Percentiles rank a stretch among this genome's conserved stretches.
Conservation (phyloP, 495 filamentous ascomycete species). For the Platismatia glauca region DNA sequence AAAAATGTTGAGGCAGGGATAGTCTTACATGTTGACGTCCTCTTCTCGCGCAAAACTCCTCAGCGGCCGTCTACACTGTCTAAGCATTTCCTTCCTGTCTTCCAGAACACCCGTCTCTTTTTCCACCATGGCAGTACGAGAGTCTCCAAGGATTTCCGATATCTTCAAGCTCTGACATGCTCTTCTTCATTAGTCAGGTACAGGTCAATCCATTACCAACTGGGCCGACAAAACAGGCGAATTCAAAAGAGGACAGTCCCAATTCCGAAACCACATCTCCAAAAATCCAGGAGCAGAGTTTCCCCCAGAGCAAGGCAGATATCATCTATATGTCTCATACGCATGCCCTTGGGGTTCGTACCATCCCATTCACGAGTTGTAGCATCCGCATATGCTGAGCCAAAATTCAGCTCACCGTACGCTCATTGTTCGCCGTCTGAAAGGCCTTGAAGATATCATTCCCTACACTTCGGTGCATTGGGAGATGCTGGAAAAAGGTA, state of each 20-base stretch:
- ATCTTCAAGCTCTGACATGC: neutral
- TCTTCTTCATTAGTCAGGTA: constrained; percentile 23
- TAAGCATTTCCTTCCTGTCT: neutral
- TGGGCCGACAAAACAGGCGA: constrained; percentile 79
- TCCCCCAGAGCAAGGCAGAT: constrained; percentile 57
- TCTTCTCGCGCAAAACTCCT: neutral
- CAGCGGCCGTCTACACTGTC: neutral
- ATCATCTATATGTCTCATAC: constrained; percentile 67
- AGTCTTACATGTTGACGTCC: neutral
- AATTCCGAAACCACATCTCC: constrained; percentile 67
- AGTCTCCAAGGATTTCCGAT: neutral
- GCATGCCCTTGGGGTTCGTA: constrained; percentile 60
- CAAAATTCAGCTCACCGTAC: constrained; percentile 48
- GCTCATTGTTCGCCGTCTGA: constrained; percentile 56
- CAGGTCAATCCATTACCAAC: constrained; percentile 57
- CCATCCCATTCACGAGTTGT: neutral
- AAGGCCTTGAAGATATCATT: constrained; percentile 59
- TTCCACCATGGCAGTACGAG: constrained; percentile 13
- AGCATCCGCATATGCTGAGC: constrained; percentile 9
- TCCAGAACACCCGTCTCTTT: neutral
- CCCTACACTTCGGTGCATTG: constrained; percentile 59
- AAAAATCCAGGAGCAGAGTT: constrained; percentile 51
- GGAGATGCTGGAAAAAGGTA: constrained; percentile 55
- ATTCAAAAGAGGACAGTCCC: constrained; percentile 71
- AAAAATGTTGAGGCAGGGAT: neutral